Base-by-base conservation (phyloP, 371 early-diverging fungal species). In the Saksenaea vasiformis region DNA sequence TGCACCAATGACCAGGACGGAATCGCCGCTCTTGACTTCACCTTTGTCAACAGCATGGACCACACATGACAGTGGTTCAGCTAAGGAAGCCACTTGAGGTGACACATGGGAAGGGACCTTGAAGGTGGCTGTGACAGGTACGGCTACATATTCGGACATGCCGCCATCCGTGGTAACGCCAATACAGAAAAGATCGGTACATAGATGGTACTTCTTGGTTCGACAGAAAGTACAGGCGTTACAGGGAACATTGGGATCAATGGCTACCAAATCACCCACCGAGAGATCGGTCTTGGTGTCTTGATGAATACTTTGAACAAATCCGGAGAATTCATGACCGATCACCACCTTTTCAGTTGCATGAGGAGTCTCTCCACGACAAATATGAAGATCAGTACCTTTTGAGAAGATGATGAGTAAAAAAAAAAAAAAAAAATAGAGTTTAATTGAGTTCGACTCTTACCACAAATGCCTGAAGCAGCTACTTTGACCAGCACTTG, bases 21-120 rank as follows among this genome's bases (percentile, higher is more conserved):
- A 54, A 43, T 78, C 76, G 9, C 82, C 82, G 3, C 70, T 78
- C 56, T 81, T 72, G 64, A 81, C 70, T 4, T 62, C 54, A n/a
- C 83, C 85, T 60, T 67, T 75, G 56, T 85, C 83, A 0, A 85
- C 81, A 9, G 84, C 85, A 54, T 85, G 85, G 8, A 85, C 72
- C 4, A 82, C 84, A 54, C 85, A 85, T 2, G 84, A 82, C n/a
- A 85, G 72, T 19, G 85, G 85, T 60, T 85, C 85, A 9, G 85
- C 78, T 44, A 85, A 72, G 26, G 77, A 73, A 14, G 85, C 85
- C 0, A 78, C 76, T 39, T 77, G 79, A 36, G 85, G 80, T 10
- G 76, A 35, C 0, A 85, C 73, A 3, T 72, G 54, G 1, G 57
- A 39, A 8, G 84, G 78, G 3, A 81, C 78, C 13, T 68, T 51